A percentile compares a stretch with the other conserved stretches of the same genome.
Evolutionary conservation across 768 basidiomycete genomes (phyloP).

Genomic region (Galerina marginata): DNA sequence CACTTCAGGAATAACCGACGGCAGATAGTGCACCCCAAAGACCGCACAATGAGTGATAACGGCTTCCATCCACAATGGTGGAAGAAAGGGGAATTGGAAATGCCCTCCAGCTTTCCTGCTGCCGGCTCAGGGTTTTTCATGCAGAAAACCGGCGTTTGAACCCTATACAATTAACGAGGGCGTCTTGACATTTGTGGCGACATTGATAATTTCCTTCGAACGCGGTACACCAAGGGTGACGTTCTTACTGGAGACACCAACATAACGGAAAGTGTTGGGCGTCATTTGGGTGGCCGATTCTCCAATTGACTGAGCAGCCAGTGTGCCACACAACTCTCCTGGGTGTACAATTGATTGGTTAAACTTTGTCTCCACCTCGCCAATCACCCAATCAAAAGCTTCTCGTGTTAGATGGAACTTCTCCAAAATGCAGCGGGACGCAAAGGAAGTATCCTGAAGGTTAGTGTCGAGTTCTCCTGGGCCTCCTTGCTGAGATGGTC

Average conservation of each 20-base stretch:
- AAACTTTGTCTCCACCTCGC: slow-evolving; percentile 89
- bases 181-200: slow-evolving; percentile 50
- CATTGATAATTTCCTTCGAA: slow-evolving; percentile 99
- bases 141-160: too few species aligned
- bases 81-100: too few species aligned
- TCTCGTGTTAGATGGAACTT: slow-evolving; percentile 87
- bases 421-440: slow-evolving; percentile 86
- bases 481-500: slow-evolving; percentile 77
- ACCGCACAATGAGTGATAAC: too few species aligned
- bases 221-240: slow-evolving; percentile 99
- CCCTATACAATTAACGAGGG: too few species aligned
- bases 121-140: too few species aligned
- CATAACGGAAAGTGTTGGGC: slow-evolving; percentile 99
- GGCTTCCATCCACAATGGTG: too few species aligned
- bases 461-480: slow-evolving; percentile 87
- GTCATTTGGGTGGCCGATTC: slow-evolving; percentile 99
- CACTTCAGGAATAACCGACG: too few species aligned
- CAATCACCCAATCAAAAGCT: slow-evolving; percentile 97
- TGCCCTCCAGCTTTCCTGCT: too few species aligned
- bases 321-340: slow-evolving; percentile 98
- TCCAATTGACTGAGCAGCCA: slow-evolving; percentile 98
- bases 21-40: too few species aligned
- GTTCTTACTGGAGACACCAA: slow-evolving; percentile 99
- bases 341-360: slow-evolving; percentile 88
- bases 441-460: slow-evolving; percentile 90